phyloP scores from a whole-genome alignment of 2,329 filamentous ascomycete genomes.

The Ceratocystis alfenasii region DNA sequence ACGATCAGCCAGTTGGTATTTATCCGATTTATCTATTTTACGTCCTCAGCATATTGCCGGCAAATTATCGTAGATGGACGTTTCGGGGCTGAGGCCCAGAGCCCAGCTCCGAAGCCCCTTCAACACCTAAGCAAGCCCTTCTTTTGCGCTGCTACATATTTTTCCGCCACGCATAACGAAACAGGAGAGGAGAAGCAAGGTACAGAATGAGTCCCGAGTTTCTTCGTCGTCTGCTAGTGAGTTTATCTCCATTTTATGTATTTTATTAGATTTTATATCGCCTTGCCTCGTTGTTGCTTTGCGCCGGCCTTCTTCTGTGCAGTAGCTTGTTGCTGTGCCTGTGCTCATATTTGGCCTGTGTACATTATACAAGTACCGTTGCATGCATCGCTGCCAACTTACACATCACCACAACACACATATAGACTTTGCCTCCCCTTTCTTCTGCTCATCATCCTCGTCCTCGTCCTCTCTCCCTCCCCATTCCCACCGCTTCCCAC shows the following conservation, averaged over 20 bases:
- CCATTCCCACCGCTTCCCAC: neutral
- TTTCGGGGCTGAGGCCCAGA: slow-evolving; percentile 2
- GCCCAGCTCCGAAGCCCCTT: neutral
- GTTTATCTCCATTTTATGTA: neutral
- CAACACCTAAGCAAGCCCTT: neutral
- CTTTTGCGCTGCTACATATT: neutral
- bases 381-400: neutral
- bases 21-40: neutral
- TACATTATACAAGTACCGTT: neutral
- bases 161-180: neutral
- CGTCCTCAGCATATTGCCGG: neutral
- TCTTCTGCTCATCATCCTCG: neutral
- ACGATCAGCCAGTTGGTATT: neutral
- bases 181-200: neutral
- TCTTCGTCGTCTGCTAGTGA: neutral
- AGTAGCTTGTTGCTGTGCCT: neutral
- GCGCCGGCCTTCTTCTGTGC: neutral
- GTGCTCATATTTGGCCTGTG: neutral
- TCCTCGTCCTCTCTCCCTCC: neutral
- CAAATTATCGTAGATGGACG: slow-evolving; percentile 2
- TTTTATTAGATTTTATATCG: neutral
- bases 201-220: neutral
- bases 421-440: neutral
- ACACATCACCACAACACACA: neutral
- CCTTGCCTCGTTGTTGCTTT: neutral